These are phyloP conservation scores for Neofusicoccum umdonicola DNA, from an alignment of 2,329 filamentous ascomycete species.

Conservation along the genomic window DNA sequence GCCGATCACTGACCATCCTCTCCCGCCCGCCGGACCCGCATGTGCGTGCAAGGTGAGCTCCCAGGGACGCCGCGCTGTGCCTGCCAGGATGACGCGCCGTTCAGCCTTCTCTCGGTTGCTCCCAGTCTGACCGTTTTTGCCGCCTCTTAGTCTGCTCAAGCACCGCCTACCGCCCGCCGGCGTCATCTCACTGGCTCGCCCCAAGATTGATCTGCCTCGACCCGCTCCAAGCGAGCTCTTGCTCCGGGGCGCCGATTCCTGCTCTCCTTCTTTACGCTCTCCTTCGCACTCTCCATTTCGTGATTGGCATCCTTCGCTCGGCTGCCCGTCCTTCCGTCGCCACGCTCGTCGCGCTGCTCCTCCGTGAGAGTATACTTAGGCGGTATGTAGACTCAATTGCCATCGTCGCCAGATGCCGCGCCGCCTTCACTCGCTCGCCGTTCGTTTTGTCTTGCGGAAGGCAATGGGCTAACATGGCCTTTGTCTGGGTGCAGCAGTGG, in stretches of 20 bases:
- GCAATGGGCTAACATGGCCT: constrained; percentile 37
- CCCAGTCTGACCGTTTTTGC: constrained; percentile 16
- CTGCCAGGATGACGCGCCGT: constrained; percentile 11
- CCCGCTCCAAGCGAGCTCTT: constrained; percentile 38
- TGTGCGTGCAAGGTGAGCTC: constrained; percentile 1
- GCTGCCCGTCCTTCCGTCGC: constrained; percentile 8
- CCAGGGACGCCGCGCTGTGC: background rate
- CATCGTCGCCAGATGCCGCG: background rate
- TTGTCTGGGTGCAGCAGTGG: constrained; percentile 45
- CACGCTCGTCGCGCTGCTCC: background rate
- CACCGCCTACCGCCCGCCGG: constrained; percentile 8
- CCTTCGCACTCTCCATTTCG: constrained; percentile 24
- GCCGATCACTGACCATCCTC: constrained; percentile 3
- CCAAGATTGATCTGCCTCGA: constrained; percentile 31
- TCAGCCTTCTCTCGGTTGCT: constrained; percentile 13
- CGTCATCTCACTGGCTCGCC: constrained; percentile 3
- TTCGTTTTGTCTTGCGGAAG: background rate
- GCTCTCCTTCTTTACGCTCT: constrained; percentile 33
- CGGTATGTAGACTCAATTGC: background rate
- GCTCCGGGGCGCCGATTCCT: constrained; percentile 28
- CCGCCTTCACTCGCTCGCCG: background rate
- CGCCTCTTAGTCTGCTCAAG: constrained; percentile 8
- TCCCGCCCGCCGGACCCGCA: background rate
- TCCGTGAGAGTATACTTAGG: constrained; percentile 3
- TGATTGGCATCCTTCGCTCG: constrained; percentile 20